phyloP scores from a whole-genome alignment of 225 moss, liverwort and hornwort genomes.

The Sphagnum contortum region DNA sequence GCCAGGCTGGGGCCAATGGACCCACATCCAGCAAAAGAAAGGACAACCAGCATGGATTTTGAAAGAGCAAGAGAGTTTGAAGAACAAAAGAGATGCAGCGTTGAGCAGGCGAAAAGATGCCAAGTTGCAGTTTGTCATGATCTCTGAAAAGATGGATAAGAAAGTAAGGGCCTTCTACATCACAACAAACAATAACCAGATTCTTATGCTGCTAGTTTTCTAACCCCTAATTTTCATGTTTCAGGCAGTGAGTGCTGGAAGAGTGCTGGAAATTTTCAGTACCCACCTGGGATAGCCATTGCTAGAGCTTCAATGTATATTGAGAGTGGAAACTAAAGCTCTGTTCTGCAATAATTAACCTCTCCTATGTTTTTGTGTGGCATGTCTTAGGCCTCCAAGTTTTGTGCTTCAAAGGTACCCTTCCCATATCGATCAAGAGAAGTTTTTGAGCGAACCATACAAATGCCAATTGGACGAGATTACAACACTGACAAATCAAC shows the following conservation, averaged over 20 bases:
- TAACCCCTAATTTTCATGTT: too few relatives aligned
- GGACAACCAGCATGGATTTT: conserved; percentile 53
- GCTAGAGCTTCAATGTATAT: too few relatives aligned
- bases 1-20: conserved; percentile 99
- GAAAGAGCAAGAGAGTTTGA: conserved; percentile 49
- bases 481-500: conserved; percentile 86
- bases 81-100: conserved; percentile 42
- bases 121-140: conserved; percentile 72
- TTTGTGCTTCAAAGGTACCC: conserved; percentile 54
- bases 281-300: too few relatives aligned
- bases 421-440: conserved; percentile 76
- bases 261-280: too few relatives aligned
- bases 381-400: conserved; percentile 52
- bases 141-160: conserved; percentile 79
- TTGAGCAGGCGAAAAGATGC: conserved; percentile 69
- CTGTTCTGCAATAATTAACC: too few relatives aligned
- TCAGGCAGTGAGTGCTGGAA: too few relatives aligned
- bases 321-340: too few relatives aligned
- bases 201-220: too few relatives aligned
- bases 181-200: too few relatives aligned
- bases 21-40: conserved; percentile 46
- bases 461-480: conserved; percentile 90
- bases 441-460: conserved; percentile 70
- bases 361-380: too few relatives aligned
- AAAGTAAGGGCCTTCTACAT: conserved; percentile 29